Percentiles rank a stretch among this genome's conserved stretches.
phyloP scores from a whole-genome alignment of 2,329 filamentous ascomycete genomes.

The Colletotrichum noveboracense region DNA sequence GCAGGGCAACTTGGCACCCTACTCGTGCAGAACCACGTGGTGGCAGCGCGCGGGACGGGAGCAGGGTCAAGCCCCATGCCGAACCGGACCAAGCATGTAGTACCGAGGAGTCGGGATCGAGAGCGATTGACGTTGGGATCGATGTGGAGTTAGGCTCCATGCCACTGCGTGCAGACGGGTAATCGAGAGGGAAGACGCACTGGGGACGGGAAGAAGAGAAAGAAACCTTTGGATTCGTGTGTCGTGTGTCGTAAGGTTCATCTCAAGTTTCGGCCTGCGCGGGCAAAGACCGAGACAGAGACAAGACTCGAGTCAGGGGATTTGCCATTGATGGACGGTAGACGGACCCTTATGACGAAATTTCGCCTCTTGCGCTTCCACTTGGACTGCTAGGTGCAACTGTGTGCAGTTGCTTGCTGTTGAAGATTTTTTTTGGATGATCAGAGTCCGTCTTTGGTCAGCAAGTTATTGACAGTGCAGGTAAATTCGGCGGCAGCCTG shows the following conservation, averaged over 20 bases:
- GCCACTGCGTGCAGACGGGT: neutral
- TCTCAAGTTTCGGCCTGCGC: neutral
- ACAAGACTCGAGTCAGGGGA: neutral
- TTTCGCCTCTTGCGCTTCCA: neutral
- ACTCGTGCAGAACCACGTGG: neutral
- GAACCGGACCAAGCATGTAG: neutral
- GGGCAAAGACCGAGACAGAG: neutral
- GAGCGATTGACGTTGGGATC: neutral
- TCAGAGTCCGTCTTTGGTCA: neutral
- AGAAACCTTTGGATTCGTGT: neutral
- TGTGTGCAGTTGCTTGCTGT: neutral
- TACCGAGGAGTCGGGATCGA: neutral
- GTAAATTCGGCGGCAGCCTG: neutral
- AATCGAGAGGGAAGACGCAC: neutral
- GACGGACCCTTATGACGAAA: neutral
- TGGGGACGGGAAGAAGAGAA: neutral
- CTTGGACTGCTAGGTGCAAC: neutral
- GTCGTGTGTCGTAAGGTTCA: conserved; percentile 4
- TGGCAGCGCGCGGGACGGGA: neutral
- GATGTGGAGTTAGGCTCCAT: neutral
- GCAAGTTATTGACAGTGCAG: neutral
- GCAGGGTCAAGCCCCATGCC: neutral
- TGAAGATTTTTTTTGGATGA: neutral
- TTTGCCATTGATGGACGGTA: neutral
- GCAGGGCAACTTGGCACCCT: neutral